Evolutionary conservation across 2,329 filamentous ascomycete genomes (phyloP), one percentile per base, ranked within the genome.

Genomic region (Diaporthe capsici): DNA sequence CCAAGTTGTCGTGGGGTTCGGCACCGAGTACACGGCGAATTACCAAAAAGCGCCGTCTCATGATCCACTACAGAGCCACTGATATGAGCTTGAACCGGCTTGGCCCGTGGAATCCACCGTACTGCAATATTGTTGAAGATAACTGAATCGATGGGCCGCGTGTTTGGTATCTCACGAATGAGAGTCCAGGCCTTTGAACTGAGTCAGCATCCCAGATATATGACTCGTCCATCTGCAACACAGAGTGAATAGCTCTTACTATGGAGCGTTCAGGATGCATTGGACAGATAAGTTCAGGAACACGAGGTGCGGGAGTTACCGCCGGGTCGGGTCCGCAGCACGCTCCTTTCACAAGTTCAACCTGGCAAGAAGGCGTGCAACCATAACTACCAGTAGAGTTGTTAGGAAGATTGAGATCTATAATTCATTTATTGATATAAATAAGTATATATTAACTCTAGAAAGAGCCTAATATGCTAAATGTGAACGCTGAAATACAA

Each of bases 161-260:
- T 63, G 60, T 28, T 28, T 31, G 25, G 60, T 47, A 31, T 63
- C 39, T 65, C 39, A 47, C 25, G 37, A 47, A 47, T 65, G 39
- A 22, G 25, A 65, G 39, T 31, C 60, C 39, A 65, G 25, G 25
- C 60, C 60, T 47, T 47, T 47, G 13, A 22, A 65, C 25, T 22
- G 60, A 65, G 39, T 65, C 60, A 65, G 39, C 60, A 65, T 13
- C 39, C 39, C 60, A 65, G 39, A 47, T 31, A 65, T 47, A 47
- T 65, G 60, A 65, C 60, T 65, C 39, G 60, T 65, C 39, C 22
- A 0, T 47, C 39, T 47, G 25, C 25, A 65, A 28, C n/a, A 31
- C 39, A 65, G 0, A 31, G 39, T 47, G 25, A 47, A 20, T 65
- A 65, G 22, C 20, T 4, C 6, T 6, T 31, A 65, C 39, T 65